Conservation (phyloP, 805 yeast genomes). For the Starmerella bombi region DNA sequence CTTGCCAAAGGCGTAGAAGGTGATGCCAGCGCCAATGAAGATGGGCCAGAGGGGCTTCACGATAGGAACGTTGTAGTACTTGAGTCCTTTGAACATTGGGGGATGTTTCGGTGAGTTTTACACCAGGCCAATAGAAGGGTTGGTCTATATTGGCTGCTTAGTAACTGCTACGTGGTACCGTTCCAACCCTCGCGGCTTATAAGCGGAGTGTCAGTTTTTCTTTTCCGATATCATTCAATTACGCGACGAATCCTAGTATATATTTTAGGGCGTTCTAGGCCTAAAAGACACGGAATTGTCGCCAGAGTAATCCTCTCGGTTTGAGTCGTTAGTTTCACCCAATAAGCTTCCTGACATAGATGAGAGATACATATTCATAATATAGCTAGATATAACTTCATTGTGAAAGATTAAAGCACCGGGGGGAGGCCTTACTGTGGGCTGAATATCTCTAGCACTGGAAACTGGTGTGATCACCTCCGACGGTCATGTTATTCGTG, state of each 20-base stretch:
- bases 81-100: constrained; percentile 21
- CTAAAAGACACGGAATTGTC: constrained; percentile 11
- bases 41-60: constrained; percentile 79
- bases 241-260: background rate
- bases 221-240: constrained; percentile 5
- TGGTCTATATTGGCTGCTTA: background rate
- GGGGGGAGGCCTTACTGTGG: no score
- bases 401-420: no score
- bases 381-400: no score
- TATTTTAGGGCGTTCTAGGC: background rate
- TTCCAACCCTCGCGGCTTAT: no score
- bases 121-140: background rate
- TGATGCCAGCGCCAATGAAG: constrained; percentile 63
- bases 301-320: constrained; percentile 17
- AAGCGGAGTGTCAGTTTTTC: no score
- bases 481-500: no score
- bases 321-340: constrained; percentile 18
- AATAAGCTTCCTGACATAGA: constrained; percentile 17
- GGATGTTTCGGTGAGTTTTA: constrained; percentile 1
- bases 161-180: background rate
- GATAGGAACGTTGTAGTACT: constrained; percentile 39
- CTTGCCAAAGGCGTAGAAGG: constrained; percentile 59
- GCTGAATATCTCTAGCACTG: no score
- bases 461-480: no score
- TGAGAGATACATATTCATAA: constrained; percentile 12